Evolutionary conservation across 2,329 filamentous ascomycete species (phyloP), one percentile per base, ranked within the genome.

Genomic region (Beauveria bassiana): DNA sequence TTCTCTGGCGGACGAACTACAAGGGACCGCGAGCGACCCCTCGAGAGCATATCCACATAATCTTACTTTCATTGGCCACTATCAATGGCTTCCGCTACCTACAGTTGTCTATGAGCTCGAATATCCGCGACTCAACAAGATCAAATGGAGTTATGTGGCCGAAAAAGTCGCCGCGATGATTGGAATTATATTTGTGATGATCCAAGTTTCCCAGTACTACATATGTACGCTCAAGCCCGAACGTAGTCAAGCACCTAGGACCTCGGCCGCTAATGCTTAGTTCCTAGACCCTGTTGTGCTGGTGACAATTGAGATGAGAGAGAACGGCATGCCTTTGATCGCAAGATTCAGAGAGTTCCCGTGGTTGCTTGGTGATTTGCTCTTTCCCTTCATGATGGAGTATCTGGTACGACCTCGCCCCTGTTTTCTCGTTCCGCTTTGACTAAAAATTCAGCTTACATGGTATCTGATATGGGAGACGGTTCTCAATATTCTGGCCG

Each of bases 391-490:
- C 64, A 84, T 93, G 74, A 85, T 91, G 74, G 89, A 93, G 70
- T 91, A 91, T 64, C 74, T 93, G 58, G 77, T 79, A 65, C 65
- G 73, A 63, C 26, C 26, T 20, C 4, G 38, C 1, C 18, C 26
- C 20, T 16, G 26, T 5, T 20, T 43, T 40, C 12, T 45, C 34
- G 8, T 57, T 47, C 40, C 14, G 22, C 22, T 31, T 28, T 28
- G 2, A 50, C 34, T n/a, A 24, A 26, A 18, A 7, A 5, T 9
- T 38, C 56, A 79, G 75, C 80, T 91, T 62, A 81, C 85, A 0
- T 93, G 89, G 87, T 93, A 92, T 71, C 81, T 93, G 31, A 92
- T 93, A 65, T 93, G 90, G 90, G 86, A 88, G 71, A 85, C 84
- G 3, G 82, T 87, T 42, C 78, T 92, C 63, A 93, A 93, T 71